Percentiles rank a stretch among this genome's conserved stretches.
Evolutionary conservation across 768 basidiomycete species (phyloP).

Genomic region (Lentinula sp.): DNA sequence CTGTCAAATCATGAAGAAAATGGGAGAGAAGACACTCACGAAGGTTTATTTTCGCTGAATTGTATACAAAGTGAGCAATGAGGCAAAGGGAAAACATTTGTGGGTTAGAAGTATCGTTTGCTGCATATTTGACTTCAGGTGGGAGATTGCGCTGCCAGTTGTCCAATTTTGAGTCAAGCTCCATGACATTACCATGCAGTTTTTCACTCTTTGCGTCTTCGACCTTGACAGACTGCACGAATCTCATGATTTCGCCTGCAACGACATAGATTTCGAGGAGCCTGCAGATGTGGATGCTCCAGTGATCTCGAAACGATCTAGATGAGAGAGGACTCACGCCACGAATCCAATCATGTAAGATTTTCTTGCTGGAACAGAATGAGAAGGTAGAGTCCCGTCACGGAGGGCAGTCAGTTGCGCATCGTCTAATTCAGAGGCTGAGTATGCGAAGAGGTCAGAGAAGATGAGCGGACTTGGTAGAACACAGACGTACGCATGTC

Average conservation of each 20-base stretch:
- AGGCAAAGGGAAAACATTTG: constrained; percentile 11
- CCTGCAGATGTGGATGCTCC: background rate
- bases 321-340: constrained; percentile 8
- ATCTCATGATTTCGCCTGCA: constrained; percentile 13
- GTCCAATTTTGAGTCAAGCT: constrained; percentile 10
- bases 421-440: constrained; percentile 14
- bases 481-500: constrained; percentile 11
- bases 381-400: constrained; percentile 3
- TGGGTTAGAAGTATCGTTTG: constrained; percentile 9
- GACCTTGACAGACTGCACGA: constrained; percentile 10
- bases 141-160: constrained; percentile 12
- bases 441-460: background rate
- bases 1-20: background rate
- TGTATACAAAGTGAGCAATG: constrained; percentile 14
- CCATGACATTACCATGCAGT: constrained; percentile 3
- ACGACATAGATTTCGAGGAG: constrained; percentile 12
- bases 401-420: constrained; percentile 7
- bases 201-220: constrained; percentile 9
- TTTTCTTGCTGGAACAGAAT: background rate
- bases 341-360: constrained; percentile 13
- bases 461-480: background rate
- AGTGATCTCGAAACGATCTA: background rate
- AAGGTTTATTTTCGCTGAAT: constrained; percentile 14
- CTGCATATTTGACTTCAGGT: constrained; percentile 8
- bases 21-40: constrained; percentile 7